A percentile compares a stretch with the other conserved stretches of the same genome.
phyloP scores from a whole-genome alignment of 768 basidiomycete genomes.

The Cystobasidium onofrii region DNA sequence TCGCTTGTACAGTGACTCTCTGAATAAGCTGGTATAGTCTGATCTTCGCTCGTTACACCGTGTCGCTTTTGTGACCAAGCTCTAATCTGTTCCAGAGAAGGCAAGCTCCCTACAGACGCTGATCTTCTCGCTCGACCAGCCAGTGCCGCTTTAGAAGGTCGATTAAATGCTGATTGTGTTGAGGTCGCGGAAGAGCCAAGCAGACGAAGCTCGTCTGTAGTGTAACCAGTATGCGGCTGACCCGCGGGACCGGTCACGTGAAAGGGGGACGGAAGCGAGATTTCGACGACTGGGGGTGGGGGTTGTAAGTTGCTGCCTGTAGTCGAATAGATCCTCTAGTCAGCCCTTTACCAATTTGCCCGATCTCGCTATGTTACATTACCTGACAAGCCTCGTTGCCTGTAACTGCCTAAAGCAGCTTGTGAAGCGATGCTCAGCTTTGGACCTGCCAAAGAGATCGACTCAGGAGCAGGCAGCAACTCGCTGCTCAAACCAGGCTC shows the following conservation, averaged over 20 bases:
- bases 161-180: no score
- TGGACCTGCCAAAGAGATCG: not conserved
- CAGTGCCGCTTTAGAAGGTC: no score
- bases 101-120: slow-evolving; percentile 13
- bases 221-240: no score
- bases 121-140: not conserved
- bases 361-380: not conserved
- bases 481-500: not conserved
- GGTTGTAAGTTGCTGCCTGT: not conserved
- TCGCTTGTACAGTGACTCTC: not conserved
- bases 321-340: no score
- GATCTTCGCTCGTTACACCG: not conserved
- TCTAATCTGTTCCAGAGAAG: slow-evolving; percentile 21
- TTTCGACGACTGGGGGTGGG: not conserved
- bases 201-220: no score
- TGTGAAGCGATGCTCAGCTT: slow-evolving; percentile 24
- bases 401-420: slow-evolving; percentile 23
- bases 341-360: no score
- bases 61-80: slow-evolving; percentile 17
- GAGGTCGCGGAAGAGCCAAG: no score
- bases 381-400: slow-evolving; percentile 18
- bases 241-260: no score
- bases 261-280: no score
- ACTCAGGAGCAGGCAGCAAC: not conserved
- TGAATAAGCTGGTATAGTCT: no score